Percentiles rank a stretch among this genome's conserved stretches.
Conservation (phyloP, 805 yeast genomes). For the Candida ulmi region DNA sequence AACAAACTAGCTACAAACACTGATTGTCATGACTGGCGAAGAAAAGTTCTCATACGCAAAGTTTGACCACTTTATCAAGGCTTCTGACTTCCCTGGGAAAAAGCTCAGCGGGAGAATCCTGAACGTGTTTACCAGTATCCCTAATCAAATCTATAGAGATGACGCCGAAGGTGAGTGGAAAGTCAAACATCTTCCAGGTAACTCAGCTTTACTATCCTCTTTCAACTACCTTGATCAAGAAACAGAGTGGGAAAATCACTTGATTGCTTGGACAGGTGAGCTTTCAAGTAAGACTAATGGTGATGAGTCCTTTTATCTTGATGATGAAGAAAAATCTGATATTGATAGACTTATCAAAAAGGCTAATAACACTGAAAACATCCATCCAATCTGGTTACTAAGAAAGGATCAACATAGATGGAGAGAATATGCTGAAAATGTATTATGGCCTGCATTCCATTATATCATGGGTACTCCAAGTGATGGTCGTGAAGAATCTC, state of each 20-base stretch:
- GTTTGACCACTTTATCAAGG: conserved; percentile 17
- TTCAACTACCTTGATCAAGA: conserved; percentile 56
- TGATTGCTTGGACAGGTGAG: conserved; percentile 97
- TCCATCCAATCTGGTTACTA: conserved; percentile 87
- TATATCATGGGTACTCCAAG: conserved; percentile 77
- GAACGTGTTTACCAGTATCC: conserved; percentile 62
- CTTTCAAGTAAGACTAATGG: conserved; percentile 28
- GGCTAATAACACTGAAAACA: conserved; percentile 41
- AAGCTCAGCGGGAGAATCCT: conserved; percentile 52
- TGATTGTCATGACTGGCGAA: neutral
- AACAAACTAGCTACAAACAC: too few species aligned
- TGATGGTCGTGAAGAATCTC: conserved; percentile 62
- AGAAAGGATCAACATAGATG: conserved; percentile 76
- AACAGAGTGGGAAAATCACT: conserved; percentile 80
- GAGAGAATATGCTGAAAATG: conserved; percentile 86
- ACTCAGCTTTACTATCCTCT: conserved; percentile 78
- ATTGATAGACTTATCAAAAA: conserved; percentile 43
- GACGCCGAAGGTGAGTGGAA: conserved; percentile 35
- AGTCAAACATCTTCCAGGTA: conserved; percentile 67
- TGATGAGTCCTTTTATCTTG: conserved; percentile 58
- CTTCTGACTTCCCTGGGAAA: conserved; percentile 18
- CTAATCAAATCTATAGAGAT: conserved; percentile 50
- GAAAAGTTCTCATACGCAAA: conserved; percentile 7
- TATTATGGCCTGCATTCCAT: conserved; percentile 92
- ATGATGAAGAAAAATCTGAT: conserved; percentile 46